A percentile compares a stretch with the other conserved stretches of the same genome.
Conservation (phyloP, 805 yeast genomes). For the Hanseniaspora valbyensis region DNA sequence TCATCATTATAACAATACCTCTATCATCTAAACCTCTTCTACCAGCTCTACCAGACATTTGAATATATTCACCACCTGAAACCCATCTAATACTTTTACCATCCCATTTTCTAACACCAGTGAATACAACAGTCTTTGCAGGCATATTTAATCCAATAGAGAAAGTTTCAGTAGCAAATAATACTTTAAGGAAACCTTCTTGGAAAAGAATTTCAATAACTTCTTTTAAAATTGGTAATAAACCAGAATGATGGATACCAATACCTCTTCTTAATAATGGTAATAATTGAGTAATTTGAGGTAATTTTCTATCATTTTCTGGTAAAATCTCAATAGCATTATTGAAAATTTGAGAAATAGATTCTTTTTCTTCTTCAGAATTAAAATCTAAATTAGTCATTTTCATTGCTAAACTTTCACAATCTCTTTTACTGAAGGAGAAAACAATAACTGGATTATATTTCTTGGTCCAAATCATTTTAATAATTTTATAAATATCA, state of each 20-base stretch:
- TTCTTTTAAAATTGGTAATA: slow-evolving; percentile 84
- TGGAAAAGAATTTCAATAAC: slow-evolving; percentile 93
- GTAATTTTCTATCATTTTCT: slow-evolving; percentile 81
- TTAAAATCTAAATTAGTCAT: slow-evolving; percentile 95
- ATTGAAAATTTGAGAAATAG: slow-evolving; percentile 76
- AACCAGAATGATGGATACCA: slow-evolving; percentile 96
- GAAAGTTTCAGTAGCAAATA: slow-evolving; percentile 96
- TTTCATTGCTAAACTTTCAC: slow-evolving; percentile 86
- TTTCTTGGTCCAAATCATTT: slow-evolving; percentile 93
- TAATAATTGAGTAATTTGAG: slow-evolving; percentile 84
- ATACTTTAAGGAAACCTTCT: slow-evolving; percentile 86
- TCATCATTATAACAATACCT: slow-evolving; percentile 98
- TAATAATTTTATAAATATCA: slow-evolving; percentile 91
- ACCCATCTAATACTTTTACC: slow-evolving; percentile 98
- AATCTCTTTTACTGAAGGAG: slow-evolving; percentile 94
- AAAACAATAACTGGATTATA: slow-evolving; percentile 97
- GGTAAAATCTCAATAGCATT: slow-evolving; percentile 84
- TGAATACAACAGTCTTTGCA: slow-evolving; percentile 95
- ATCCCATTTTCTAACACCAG: slow-evolving; percentile 97
- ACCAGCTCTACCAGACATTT: slow-evolving; percentile 99
- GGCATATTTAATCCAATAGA: slow-evolving; percentile 99
- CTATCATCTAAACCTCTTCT: slow-evolving; percentile 99
- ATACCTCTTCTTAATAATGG: slow-evolving; percentile 90
- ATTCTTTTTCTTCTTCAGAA: slow-evolving; percentile 84
- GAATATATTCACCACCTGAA: slow-evolving; percentile 98